phyloP scores from a whole-genome alignment of 1,284 basidiomycete genomes.

The Dichomitus squalens region DNA sequence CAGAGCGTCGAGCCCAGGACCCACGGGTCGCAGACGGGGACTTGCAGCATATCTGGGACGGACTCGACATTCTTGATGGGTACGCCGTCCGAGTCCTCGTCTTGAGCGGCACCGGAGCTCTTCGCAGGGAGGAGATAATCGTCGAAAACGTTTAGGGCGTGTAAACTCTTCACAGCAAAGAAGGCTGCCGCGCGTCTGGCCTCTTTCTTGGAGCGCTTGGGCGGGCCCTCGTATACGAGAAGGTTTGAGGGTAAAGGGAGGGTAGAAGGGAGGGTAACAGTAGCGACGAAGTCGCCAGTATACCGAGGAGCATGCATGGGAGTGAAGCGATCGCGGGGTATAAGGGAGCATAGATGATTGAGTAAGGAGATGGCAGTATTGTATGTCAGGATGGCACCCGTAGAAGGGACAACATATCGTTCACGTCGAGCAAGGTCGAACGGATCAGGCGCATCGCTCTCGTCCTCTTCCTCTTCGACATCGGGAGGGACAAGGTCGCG shows the following conservation, averaged over 20 bases:
- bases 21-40: conserved; percentile 67
- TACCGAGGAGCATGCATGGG: conserved; percentile 60
- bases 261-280: conserved; percentile 65
- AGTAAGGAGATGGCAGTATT: conserved; percentile 71
- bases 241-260: conserved; percentile 61
- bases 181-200: conserved; percentile 83
- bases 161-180: conserved; percentile 66
- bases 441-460: conserved; percentile 49
- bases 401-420: conserved; percentile 68
- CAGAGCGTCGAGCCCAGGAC: conserved; percentile 54
- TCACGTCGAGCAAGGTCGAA: conserved; percentile 66
- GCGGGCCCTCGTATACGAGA: conserved; percentile 58
- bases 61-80: conserved; percentile 42
- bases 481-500: conserved; percentile 37
- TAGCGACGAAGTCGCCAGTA: conserved; percentile 56
- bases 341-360: conserved; percentile 71
- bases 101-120: conserved; percentile 44
- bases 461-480: conserved; percentile 39
- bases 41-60: conserved; percentile 56
- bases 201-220: conserved; percentile 68
- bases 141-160: conserved; percentile 74
- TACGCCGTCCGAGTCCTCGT: conserved; percentile 54
- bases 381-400: conserved; percentile 78
- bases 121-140: conserved; percentile 70
- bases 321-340: conserved; percentile 74